Conservation (phyloP, 2,329 filamentous ascomycete genomes). For the Exophiala alcalophila region DNA sequence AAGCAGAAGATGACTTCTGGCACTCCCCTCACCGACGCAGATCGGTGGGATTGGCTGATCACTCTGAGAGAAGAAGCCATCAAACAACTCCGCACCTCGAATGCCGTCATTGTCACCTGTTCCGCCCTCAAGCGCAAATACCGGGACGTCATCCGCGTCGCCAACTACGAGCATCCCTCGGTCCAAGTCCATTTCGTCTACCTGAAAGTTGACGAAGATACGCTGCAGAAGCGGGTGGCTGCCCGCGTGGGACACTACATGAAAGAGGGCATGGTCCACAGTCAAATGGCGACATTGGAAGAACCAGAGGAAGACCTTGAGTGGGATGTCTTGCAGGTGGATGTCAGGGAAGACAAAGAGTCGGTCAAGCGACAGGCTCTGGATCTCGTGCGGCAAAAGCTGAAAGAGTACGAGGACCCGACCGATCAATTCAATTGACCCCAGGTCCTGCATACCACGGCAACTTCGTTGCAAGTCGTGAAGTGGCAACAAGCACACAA, state of each 20-base stretch:
- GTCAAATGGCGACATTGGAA: conserved; percentile 86
- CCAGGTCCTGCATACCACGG: background rate
- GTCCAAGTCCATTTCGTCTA: conserved; percentile 91
- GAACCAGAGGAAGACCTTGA: conserved; percentile 67
- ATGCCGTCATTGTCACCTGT: conserved; percentile 90
- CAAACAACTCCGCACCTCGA: conserved; percentile 48
- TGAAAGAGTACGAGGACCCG: conserved; percentile 44
- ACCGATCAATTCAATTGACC: conserved; percentile 1
- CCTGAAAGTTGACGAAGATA: conserved; percentile 71
- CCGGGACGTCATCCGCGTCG: conserved; percentile 82
- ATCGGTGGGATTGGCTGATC: conserved; percentile 97
- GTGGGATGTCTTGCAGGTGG: conserved; percentile 67
- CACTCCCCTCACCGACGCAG: conserved; percentile 81
- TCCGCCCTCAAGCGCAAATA: conserved; percentile 96
- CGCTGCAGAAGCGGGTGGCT: conserved; percentile 72
- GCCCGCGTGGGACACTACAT: conserved; percentile 84
- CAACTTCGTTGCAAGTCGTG: background rate
- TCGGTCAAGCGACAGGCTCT: conserved; percentile 61
- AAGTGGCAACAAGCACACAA: background rate
- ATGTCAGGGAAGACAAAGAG: conserved; percentile 54
- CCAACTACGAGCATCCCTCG: conserved; percentile 68
- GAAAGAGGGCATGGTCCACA: conserved; percentile 92
- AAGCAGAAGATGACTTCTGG: conserved; percentile 87
- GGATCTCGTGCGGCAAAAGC: conserved; percentile 54
- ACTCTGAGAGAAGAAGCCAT: conserved; percentile 64